These are phyloP conservation scores for Trichomonas gallinae DNA, from an alignment of 208 protist species.

Conservation along the genomic window DNA sequence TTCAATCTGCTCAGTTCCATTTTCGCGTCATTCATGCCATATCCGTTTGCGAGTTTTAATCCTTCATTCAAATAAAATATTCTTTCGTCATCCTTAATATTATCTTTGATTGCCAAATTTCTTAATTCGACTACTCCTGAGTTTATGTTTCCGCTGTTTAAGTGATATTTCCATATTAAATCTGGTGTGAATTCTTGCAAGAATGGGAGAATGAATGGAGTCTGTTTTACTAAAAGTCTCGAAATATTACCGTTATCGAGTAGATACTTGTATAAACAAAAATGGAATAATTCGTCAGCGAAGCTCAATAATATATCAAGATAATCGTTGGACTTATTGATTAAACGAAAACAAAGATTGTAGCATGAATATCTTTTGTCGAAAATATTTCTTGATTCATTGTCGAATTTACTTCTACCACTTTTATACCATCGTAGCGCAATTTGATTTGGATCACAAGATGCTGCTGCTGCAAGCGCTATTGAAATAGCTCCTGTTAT, in stretches of 20 bases:
- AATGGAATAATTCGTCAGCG: not conserved
- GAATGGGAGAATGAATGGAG: not conserved
- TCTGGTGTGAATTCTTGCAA: not conserved
- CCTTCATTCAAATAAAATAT: no score
- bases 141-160: not conserved
- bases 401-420: not conserved
- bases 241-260: not conserved
- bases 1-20: no score
- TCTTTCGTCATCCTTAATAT: no score
- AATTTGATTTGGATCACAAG: not conserved
- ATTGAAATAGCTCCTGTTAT: not conserved
- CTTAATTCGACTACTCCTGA: not conserved
- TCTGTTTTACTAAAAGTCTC: not conserved
- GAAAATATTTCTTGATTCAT: not conserved
- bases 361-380: not conserved
- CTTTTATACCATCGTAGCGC: not conserved
- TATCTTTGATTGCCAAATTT: no score
- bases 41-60: no score
- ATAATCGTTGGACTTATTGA: not conserved
- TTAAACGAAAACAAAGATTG: not conserved
- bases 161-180: not conserved
- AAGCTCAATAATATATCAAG: not conserved
- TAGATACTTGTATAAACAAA: not conserved
- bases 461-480: not conserved
- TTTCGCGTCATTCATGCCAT: no score